A percentile compares a stretch with the other conserved stretches of the same genome.
Evolutionary conservation across 352 stramenopile species (phyloP).

Genomic region (Globisporangium paroecandrum): DNA sequence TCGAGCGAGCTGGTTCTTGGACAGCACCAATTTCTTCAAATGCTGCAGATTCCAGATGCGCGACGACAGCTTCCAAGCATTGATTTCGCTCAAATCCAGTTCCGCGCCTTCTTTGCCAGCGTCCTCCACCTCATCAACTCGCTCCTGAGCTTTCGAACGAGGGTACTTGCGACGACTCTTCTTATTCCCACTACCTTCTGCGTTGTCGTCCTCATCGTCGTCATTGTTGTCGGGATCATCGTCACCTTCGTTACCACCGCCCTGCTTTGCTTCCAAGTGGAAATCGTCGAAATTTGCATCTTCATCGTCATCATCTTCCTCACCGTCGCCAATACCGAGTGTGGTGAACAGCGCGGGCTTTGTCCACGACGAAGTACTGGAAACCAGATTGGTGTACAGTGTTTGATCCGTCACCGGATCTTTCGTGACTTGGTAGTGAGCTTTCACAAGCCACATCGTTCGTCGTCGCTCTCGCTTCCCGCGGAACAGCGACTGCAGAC

Average conservation of each 20-base stretch:
- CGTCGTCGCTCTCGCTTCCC: constrained; percentile 32
- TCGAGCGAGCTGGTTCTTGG: constrained; percentile 46
- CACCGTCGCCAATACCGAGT: constrained; percentile 26
- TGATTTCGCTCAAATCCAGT: constrained; percentile 50
- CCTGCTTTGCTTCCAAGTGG: constrained; percentile 15
- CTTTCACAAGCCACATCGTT: constrained; percentile 26
- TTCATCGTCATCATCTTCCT: constrained; percentile 16
- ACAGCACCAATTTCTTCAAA: constrained; percentile 39
- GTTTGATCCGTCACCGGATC: constrained; percentile 34
- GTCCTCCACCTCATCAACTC: constrained; percentile 56
- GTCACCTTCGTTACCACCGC: constrained; percentile 16
- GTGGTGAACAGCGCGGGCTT: constrained; percentile 35
- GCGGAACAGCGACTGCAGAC: constrained; percentile 47
- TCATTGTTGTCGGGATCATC: constrained; percentile 21
- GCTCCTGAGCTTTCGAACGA: constrained; percentile 53
- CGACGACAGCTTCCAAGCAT: constrained; percentile 53
- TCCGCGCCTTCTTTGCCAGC: constrained; percentile 13
- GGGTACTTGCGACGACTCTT: constrained; percentile 29
- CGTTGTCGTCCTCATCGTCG: constrained; percentile 13
- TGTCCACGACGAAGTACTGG: constrained; percentile 34
- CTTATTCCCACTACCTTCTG: constrained; percentile 1
- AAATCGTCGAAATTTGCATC: constrained; percentile 18
- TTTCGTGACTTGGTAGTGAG: constrained; percentile 32
- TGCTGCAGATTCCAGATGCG: constrained; percentile 69
- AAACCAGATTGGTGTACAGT: constrained; percentile 45